Evolutionary conservation across 116 monocot species (phyloP), one percentile per base, ranked within the genome.

Genomic region (Cymodocea nodosa): DNA sequence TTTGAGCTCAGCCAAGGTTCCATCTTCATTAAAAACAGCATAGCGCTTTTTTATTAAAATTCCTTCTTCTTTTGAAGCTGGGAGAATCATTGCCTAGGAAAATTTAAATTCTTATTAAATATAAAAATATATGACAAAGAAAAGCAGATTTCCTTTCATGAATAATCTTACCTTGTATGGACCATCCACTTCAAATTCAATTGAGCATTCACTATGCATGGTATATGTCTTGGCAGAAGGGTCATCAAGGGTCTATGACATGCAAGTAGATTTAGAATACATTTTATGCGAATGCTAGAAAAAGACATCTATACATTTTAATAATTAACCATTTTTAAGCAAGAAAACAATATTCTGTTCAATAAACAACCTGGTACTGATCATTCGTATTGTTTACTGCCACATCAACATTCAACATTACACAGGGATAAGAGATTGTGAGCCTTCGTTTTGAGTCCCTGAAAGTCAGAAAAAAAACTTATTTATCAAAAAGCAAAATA

Each of bases 171-270:
- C 98, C 85, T 89, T 98, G 59, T 98, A 98, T 61, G 98, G 98
- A 9, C 98, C 98, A 72, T 98, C 98, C 13, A 98, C 98, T 89
- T 98, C 98, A 82, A 98, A 98, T 78, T 92, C 92, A 82, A 98
- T 98, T 61, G 98, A 98, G 71, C 98, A 98, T 82, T 98, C 98
- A 76, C 86, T 98, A 71, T 92, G 98, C 18, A 86, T 92, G 4
- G 72, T 76, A 60, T 98, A 98, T 74, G 82, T 63, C 75, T 82
- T 98, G 24, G 78, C 80, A 49, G 84, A 50, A 67, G 89, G 78
- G 70, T 98, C 92, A 60, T 74, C 66, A 55, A 98, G 82, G 34
- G 86, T 98, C 95, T 97, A 76, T 23, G 17, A 59, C n/a, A 34
- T 36, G 35, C 1, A 66, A 17, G 23, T 48, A 23, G 17, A 50